Evolutionary conservation across 169 alveolate species (phyloP), one percentile per base, ranked within the genome.

Genomic region (Eimeria maxima): DNA sequence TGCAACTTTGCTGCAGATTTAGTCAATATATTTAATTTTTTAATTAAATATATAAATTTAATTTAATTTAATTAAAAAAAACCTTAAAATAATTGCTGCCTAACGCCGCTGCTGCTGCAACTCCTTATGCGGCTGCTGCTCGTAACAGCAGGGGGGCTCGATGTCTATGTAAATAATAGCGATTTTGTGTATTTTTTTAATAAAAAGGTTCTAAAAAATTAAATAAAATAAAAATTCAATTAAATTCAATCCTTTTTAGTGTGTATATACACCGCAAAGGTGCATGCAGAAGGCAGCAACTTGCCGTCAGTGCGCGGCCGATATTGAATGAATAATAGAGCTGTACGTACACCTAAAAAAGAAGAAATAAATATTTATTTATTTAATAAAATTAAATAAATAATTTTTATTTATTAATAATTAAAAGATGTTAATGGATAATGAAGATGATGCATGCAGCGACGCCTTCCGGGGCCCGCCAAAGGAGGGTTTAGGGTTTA

Each of bases 41-140:
- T 8, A 57, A 57, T 57, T 57, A 57, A 57, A 57, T 57, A 8
- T 14, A 50, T 63, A 24, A 4, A 24, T 24, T 63, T 22, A 63
- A 63, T 63, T 22, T 22, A 63, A 57, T 13, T 57, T 8, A 5
- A 8, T 57, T 14, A 13, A 57, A 57, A 57, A 3, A 13, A 57
- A 57, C 18, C 13, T 53, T n/a, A n/a, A n/a, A n/a, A 50, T 50
- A 7, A 50, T 50, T 50, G 11, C 57, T 50, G 5, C 5, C 11
- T 50, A 50, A 5, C 24, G 7, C 73, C 14, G 33, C 73, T 14
- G 73, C 73, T 63, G 73, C 38, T 3, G n/a, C n/a, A n/a, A n/a
- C n/a, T n/a, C n/a, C n/a, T n/a, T 6, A 63, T 29, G 73, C 73
- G n/a, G 73, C 11, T 4, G 83, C 83, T 73, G 83, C 83, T 73